These are phyloP conservation scores for Metarhizium brunneum DNA, from an alignment of 2,329 filamentous ascomycete genomes.

Conservation along the genomic window DNA sequence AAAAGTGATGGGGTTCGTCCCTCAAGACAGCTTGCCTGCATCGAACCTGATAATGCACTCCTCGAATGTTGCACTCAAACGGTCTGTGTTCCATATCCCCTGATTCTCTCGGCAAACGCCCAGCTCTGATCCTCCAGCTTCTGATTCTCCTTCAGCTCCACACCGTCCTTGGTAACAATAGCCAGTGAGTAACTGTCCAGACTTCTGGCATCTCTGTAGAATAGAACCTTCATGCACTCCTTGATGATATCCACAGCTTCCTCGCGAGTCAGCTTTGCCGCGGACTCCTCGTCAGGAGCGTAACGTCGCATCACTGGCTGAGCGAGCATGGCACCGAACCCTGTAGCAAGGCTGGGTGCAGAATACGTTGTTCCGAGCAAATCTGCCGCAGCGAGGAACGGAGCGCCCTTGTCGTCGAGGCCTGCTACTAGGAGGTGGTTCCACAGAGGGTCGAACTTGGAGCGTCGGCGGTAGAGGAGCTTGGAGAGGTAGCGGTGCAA, in stretches of 20 bases:
- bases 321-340: constrained; percentile 86
- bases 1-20: neutral
- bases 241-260: constrained; percentile 71
- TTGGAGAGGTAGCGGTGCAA: constrained; percentile 95
- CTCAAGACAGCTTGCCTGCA: neutral
- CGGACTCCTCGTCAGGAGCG: constrained; percentile 75
- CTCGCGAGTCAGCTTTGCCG: constrained; percentile 63
- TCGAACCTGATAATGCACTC: neutral
- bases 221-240: constrained; percentile 97
- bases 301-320: constrained; percentile 80
- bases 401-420: constrained; percentile 66
- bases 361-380: constrained; percentile 88
- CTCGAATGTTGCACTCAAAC: constrained; percentile 26
- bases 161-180: constrained; percentile 78
- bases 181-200: constrained; percentile 88
- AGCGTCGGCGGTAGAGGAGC: constrained; percentile 90
- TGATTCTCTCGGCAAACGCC: constrained; percentile 93
- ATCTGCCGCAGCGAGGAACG: constrained; percentile 88
- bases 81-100: constrained; percentile 85
- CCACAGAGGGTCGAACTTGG: constrained; percentile 95
- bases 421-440: constrained; percentile 90
- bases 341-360: constrained; percentile 81
- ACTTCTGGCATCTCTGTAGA: constrained; percentile 91
- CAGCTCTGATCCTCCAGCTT: constrained; percentile 93
- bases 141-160: constrained; percentile 75